These are phyloP conservation scores for Trematosphaeria pertusa DNA, from an alignment of 2,329 filamentous ascomycete genomes.

Conservation along the genomic window DNA sequence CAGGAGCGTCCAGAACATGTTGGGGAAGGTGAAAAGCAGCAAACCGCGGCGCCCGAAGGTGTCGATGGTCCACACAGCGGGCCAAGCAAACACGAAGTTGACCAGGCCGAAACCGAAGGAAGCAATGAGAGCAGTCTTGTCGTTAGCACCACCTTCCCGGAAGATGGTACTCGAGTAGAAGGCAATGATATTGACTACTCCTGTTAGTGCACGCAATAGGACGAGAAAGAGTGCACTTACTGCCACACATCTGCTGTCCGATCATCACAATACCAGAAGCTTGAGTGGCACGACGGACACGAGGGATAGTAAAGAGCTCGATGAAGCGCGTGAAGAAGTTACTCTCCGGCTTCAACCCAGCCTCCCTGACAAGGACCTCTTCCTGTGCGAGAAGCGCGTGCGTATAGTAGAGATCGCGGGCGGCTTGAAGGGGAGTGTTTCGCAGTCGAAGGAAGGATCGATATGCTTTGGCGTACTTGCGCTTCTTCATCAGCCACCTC, in stretches of 20 bases:
- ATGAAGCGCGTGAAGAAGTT: conserved; percentile 53
- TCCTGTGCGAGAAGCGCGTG: conserved; percentile 47
- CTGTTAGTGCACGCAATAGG: conserved; percentile 23
- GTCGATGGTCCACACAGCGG: conserved; percentile 52
- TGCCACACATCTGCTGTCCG: conserved; percentile 66
- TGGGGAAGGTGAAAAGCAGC: conserved; percentile 51
- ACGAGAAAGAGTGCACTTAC: conserved; percentile 42
- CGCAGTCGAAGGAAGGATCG: conserved; percentile 48
- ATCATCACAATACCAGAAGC: conserved; percentile 83
- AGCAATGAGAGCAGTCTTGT: conserved; percentile 56
- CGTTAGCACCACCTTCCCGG: conserved; percentile 53
- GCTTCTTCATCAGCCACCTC: conserved; percentile 52
- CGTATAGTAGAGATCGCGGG: conserved; percentile 53
- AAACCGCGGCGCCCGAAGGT: conserved; percentile 27
- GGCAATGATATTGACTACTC: conserved; percentile 54
- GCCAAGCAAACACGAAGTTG: conserved; percentile 51
- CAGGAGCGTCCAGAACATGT: conserved; percentile 48
- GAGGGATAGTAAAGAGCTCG: conserved; percentile 72
- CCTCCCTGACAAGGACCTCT: conserved; percentile 39
- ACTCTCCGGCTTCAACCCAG: conserved; percentile 41
- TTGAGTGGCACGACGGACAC: conserved; percentile 73
- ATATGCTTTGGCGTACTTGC: conserved; percentile 48
- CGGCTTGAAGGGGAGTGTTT: conserved; percentile 50
- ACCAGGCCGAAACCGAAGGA: conserved; percentile 66
- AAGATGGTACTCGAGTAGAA: conserved; percentile 62